Evolutionary conservation across 1,284 basidiomycete species (phyloP), one percentile per base, ranked within the genome.

Genomic region (Cystobasidium slooffiae): DNA sequence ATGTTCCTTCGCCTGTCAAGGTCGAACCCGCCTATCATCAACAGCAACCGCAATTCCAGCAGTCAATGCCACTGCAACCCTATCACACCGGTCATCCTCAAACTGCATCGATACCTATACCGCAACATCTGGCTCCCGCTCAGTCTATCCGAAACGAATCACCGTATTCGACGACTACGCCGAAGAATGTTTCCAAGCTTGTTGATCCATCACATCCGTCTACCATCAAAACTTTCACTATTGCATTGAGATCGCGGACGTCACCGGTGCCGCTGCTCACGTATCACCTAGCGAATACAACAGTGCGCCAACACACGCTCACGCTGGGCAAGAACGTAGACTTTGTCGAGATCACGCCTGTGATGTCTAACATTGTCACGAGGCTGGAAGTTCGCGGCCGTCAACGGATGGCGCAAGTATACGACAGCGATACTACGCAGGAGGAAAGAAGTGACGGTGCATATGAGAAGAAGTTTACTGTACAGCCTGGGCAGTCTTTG

Each of bases 231-330:
- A 39, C 63, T 20, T 65, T 53, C 24, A n/a, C 63, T 22, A 52
- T 65, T 20, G 20, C 46, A n/a, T 39, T 53, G 18, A 51, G n/a
- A 14, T 14, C 24, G 46, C 12, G n/a, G 16, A 49, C 63, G 1
- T 47, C 51, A 1, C 6, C 16, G n/a, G 14, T 20, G 7, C 63
- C 46, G 6, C 20, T 53, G 12, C n/a, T 65, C 8, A 43, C 22
- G 3, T 24, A 65, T 51, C 24, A 65, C 24, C 44, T 53, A 1
- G 47, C 63, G 6, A 41, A 69, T 16, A 12, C 47, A 5, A 16
- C 31, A 6, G 67, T 61, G 9, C 53, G 67, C 41, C 67, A 69
- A 41, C 67, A 69, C 22, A 59, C 67, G 7, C 39, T 69, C 22
- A 43, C 56, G 43, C 41, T 53, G 7, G 16, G 51, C 20, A 43